phyloP scores from a whole-genome alignment of 1,284 basidiomycete species.

The Puccinia horiana region DNA sequence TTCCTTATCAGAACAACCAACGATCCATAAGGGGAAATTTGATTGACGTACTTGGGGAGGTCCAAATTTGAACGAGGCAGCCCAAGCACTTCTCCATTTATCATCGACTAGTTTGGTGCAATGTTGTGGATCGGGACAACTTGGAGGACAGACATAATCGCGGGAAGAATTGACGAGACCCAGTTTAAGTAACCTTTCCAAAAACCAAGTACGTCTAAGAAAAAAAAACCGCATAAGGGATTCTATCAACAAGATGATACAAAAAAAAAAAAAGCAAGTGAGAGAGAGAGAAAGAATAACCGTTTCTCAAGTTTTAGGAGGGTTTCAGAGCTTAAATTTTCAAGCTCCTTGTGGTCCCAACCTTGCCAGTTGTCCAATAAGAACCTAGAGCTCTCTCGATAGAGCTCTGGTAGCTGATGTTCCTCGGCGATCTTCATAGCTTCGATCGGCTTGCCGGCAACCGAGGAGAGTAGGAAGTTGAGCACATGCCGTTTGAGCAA shows the following conservation, averaged over 20 bases:
- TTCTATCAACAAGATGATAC: not conserved
- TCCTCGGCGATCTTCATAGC: slow-evolving; percentile 75
- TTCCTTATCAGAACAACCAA: not conserved
- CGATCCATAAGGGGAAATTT: not conserved
- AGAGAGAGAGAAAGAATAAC: slow-evolving; percentile 59
- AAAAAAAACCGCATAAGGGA: too few species aligned
- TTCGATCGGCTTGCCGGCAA: slow-evolving; percentile 83
- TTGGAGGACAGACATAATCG: slow-evolving; percentile 73
- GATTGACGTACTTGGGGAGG: slow-evolving; percentile 56
- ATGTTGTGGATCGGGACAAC: slow-evolving; percentile 75
- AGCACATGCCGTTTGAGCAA: slow-evolving; percentile 76
- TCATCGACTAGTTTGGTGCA: slow-evolving; percentile 89
- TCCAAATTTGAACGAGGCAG: slow-evolving; percentile 81
- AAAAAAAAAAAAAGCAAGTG: slow-evolving; percentile 1
- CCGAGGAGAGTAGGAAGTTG: slow-evolving; percentile 82
- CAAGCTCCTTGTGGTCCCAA: slow-evolving; percentile 71
- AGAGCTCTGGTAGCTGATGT: slow-evolving; percentile 66
- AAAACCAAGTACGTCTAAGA: slow-evolving; percentile 80
- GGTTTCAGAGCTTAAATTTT: slow-evolving; percentile 74
- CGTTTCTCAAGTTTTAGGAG: slow-evolving; percentile 81
- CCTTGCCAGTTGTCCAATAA: slow-evolving; percentile 71
- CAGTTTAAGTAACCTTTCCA: slow-evolving; percentile 87
- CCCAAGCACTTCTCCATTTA: slow-evolving; percentile 85
- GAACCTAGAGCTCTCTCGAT: slow-evolving; percentile 82
- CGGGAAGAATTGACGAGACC: slow-evolving; percentile 80